Evolutionary conservation across 129 eudicot species (phyloP).

Genomic region (Flaveria robusta): DNA sequence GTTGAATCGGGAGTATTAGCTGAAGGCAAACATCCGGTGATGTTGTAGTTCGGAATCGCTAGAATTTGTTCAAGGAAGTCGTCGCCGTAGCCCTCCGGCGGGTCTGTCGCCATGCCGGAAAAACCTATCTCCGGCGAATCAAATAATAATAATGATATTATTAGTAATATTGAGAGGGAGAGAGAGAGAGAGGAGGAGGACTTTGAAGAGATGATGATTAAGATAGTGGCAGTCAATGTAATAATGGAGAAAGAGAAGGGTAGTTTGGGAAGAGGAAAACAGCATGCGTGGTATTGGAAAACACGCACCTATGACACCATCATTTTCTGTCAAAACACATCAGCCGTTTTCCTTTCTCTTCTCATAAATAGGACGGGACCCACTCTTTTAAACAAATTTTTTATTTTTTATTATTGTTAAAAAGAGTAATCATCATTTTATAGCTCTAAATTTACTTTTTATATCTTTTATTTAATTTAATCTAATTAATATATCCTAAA

Average conservation of each 20-base stretch:
- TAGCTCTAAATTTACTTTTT: too few relatives aligned
- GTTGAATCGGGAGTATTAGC: slow-evolving; percentile 31
- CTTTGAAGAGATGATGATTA: slow-evolving; percentile 31
- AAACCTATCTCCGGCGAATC: slow-evolving; percentile 32
- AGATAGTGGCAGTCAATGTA: slow-evolving; percentile 29
- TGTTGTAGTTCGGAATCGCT: slow-evolving; percentile 59
- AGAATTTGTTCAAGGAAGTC: slow-evolving; percentile 89
- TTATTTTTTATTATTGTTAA: too few relatives aligned
- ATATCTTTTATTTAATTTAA: too few relatives aligned
- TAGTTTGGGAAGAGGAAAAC: slow-evolving; percentile 28
- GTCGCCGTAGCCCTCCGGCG: slow-evolving; percentile 69
- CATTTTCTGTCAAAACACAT: slow-evolving; percentile 35
- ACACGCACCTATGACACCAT: slow-evolving; percentile 49
- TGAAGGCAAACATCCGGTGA: slow-evolving; percentile 36
- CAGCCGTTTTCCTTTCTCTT: slow-evolving; percentile 25
- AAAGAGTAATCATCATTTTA: too few relatives aligned
- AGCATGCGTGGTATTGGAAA: slow-evolving; percentile 54
- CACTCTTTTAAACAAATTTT: not conserved
- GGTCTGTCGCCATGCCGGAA: slow-evolving; percentile 71
- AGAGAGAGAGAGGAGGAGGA: slow-evolving; percentile 3
- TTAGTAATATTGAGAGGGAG: not conserved
- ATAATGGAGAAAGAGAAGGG: slow-evolving; percentile 9
- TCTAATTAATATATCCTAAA: too few relatives aligned
- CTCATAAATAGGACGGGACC: not conserved
- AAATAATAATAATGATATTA: too few relatives aligned